Conservation (phyloP, 352 stramenopile species). For the Phytophthora sp. region DNA sequence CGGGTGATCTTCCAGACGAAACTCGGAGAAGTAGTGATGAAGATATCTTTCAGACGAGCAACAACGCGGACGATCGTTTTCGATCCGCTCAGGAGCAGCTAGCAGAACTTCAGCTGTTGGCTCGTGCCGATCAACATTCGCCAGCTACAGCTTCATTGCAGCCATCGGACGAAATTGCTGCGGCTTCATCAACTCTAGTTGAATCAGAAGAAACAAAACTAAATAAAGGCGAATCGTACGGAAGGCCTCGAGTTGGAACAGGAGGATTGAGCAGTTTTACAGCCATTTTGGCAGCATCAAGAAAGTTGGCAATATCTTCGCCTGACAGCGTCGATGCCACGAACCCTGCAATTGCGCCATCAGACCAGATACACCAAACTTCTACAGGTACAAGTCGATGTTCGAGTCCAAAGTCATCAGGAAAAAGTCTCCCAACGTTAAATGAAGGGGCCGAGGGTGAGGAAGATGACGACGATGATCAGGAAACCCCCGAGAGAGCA, state of each 20-base stretch:
- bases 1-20: slow-evolving; percentile 2
- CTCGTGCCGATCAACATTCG: slow-evolving; percentile 39
- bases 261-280: slow-evolving; percentile 27
- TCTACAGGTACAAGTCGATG: background rate
- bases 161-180: background rate
- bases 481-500: slow-evolving; percentile 26
- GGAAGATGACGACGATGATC: slow-evolving; percentile 20
- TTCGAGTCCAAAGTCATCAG: background rate
- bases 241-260: background rate
- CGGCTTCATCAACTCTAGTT: background rate
- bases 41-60: slow-evolving; percentile 1
- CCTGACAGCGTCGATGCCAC: background rate
- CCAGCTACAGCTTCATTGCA: background rate
- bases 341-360: background rate
- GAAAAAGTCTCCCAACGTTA: slow-evolving; percentile 22
- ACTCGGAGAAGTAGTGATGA: slow-evolving; percentile 15
- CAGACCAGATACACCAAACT: background rate
- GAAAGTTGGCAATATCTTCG: slow-evolving; percentile 15
- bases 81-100: slow-evolving; percentile 37
- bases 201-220: background rate
- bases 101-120: slow-evolving; percentile 51
- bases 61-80: slow-evolving; percentile 11
- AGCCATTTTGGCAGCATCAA: slow-evolving; percentile 23
- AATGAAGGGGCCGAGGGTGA: slow-evolving; percentile 20
- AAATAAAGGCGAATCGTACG: slow-evolving; percentile 1